phyloP scores from a whole-genome alignment of 345 rosid species.

The Syzygium grande region DNA sequence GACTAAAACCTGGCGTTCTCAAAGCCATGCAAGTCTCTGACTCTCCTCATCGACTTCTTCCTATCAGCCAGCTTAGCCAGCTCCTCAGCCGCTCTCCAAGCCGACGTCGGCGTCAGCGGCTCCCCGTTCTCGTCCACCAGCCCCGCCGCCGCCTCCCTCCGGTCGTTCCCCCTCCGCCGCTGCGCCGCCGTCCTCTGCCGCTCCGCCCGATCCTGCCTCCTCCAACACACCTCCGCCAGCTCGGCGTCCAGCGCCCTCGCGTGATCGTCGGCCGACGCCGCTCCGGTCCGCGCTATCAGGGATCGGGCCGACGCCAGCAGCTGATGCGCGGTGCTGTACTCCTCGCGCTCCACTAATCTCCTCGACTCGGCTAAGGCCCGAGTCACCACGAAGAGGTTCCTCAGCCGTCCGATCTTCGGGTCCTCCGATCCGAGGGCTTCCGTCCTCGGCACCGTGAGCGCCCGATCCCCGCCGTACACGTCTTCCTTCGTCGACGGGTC shows the following conservation, averaged over 20 bases:
- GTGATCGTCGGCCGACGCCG: slow-evolving; percentile 28
- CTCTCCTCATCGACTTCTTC: slow-evolving; percentile 71
- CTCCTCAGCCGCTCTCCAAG: slow-evolving; percentile 94
- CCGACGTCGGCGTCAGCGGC: slow-evolving; percentile 76
- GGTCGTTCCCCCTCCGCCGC: slow-evolving; percentile 13
- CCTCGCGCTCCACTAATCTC: slow-evolving; percentile 46
- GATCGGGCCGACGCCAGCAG: slow-evolving; percentile 69
- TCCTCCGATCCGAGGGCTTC: slow-evolving; percentile 37
- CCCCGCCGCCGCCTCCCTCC: slow-evolving; percentile 2
- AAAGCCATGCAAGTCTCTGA: slow-evolving; percentile 92
- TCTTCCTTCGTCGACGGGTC: slow-evolving; percentile 55
- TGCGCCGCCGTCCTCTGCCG: slow-evolving; percentile 1
- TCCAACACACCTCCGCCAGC: slow-evolving; percentile 57
- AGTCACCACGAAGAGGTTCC: slow-evolving; percentile 47
- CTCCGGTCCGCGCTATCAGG: slow-evolving; percentile 36
- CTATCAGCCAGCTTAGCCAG: slow-evolving; percentile 76
- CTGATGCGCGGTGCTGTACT: slow-evolving; percentile 55
- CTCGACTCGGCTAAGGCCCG: slow-evolving; percentile 79
- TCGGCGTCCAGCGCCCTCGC: slow-evolving; percentile 44
- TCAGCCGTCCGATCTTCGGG: slow-evolving; percentile 41
- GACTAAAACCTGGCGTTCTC: slow-evolving; percentile 84
- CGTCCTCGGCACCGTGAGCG: slow-evolving; percentile 26
- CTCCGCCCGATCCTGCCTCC: slow-evolving; percentile 26
- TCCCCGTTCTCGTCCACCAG: slow-evolving; percentile 65
- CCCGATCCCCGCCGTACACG: slow-evolving; percentile 40